Base-by-base conservation (phyloP, 1,139 yeast species). In the Geotrichum citri-aurantii region DNA sequence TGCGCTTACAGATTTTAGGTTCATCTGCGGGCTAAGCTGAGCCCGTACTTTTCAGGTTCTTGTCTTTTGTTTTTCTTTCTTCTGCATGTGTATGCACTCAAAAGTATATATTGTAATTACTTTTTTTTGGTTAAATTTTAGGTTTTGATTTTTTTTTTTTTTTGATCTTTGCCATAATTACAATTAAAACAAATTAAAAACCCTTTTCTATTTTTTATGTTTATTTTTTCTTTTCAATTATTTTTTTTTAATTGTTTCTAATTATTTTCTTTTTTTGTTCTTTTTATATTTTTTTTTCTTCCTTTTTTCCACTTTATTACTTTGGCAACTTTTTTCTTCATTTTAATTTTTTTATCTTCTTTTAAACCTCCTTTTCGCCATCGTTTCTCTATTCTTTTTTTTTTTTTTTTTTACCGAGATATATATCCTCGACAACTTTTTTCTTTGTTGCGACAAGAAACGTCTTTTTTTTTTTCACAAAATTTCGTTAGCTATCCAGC, bases 131-230 rank as follows among this genome's bases (percentile, higher is more conserved):
- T 31, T 47, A 26, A 11, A 19, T 33, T 23, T 8, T 40, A 14
- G 26, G 29, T 50, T 42, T 29, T 49, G 6, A 40, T 14, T n/a
- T 10, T 54, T 50, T 31, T 23, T 49, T 23, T 49, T 48, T 40
- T 52, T 23, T 42, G 6, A 21, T 49, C 54, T 33, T 58, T 59
- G 7, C 44, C 42, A 55, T 57, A 31, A 54, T 12, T 26, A 23
- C 11, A 24, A 21, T 49, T 10, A 50, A 26, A 44, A 52, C 10
- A n/a, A 26, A 46, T 31, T 33, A 21, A 11, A 29, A 19, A 19
- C 37, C 27, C 48, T 46, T 19, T 29, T 50, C 24, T 47, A 48
- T 50, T 33, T 47, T 55, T n/a, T 46, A 42, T 50, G 42, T 47
- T 46, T 23, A 17, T 48, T 40, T 14, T 40, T 50, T 33, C n/a